Evolutionary conservation across 2,329 filamentous ascomycete genomes (phyloP).

Genomic region (Dactylonectria macrodidyma): DNA sequence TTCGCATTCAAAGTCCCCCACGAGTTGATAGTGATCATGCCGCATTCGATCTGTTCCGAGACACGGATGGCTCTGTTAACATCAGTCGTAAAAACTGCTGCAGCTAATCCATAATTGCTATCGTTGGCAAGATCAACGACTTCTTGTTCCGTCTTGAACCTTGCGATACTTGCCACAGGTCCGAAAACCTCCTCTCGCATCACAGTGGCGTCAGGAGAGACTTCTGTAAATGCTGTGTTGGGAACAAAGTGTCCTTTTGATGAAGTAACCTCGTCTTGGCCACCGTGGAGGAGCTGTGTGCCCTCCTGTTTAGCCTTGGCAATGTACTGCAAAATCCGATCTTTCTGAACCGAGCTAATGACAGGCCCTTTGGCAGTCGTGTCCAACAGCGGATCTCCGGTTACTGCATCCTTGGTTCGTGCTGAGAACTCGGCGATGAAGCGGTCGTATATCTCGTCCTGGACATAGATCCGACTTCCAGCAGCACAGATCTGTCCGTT

Average conservation of each 20-base stretch:
- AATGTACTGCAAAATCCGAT: slow-evolving; percentile 61
- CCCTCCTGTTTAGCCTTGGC: slow-evolving; percentile 36
- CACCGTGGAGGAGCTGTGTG: slow-evolving; percentile 36
- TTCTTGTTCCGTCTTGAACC: neutral
- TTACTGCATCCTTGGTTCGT: slow-evolving; percentile 44
- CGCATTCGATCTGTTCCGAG: neutral
- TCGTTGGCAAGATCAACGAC: slow-evolving; percentile 44
- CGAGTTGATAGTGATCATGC: neutral
- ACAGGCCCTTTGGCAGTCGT: slow-evolving; percentile 53
- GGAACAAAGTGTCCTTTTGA: slow-evolving; percentile 47
- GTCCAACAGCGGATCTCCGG: slow-evolving; percentile 42
- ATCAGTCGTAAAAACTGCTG: slow-evolving; percentile 68
- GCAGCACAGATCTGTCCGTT: slow-evolving; percentile 74
- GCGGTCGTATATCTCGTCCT: slow-evolving; percentile 68
- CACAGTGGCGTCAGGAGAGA: slow-evolving; percentile 31
- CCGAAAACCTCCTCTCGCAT: slow-evolving; percentile 49
- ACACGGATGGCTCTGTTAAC: slow-evolving; percentile 44
- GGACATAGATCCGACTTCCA: slow-evolving; percentile 71
- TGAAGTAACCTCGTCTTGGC: slow-evolving; percentile 4
- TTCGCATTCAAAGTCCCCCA: slow-evolving; percentile 4
- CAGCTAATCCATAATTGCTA: slow-evolving; percentile 66
- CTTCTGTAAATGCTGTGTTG: slow-evolving; percentile 50
- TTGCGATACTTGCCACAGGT: slow-evolving; percentile 40
- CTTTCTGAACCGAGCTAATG: slow-evolving; percentile 75
- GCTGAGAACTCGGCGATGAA: slow-evolving; percentile 70